Percentiles rank a stretch among this genome's conserved stretches.
Evolutionary conservation across 768 basidiomycete species (phyloP).

Genomic region (Candolleomyces eurysporus): DNA sequence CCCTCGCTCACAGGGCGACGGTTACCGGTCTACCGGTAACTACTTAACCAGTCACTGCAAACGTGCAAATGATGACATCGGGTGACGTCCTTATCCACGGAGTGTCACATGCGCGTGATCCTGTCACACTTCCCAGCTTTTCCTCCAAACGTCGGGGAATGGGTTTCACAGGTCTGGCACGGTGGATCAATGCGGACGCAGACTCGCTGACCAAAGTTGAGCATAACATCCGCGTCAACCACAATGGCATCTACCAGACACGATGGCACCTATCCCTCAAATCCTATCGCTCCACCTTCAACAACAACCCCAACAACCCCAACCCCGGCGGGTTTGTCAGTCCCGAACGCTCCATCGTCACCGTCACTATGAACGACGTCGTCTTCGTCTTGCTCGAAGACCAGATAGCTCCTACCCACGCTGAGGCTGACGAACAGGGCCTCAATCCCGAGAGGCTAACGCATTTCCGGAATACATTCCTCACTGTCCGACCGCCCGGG

Average conservation of each 20-base stretch:
- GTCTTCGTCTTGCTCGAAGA: conserved; percentile 81
- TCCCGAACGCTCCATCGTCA: conserved; percentile 66
- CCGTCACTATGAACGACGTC: conserved; percentile 77
- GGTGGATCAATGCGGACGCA: conserved; percentile 7
- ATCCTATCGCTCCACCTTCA: conserved; percentile 9
- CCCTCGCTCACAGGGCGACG: too few species aligned
- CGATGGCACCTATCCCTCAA: conserved; percentile 7
- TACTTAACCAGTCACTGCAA: too few species aligned
- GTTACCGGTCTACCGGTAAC: too few species aligned
- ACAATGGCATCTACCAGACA: neutral
- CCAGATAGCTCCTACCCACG: conserved; percentile 64
- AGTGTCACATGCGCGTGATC: too few species aligned
- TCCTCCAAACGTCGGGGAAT: neutral
- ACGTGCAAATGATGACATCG: too few species aligned
- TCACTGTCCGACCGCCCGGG: conserved; percentile 71
- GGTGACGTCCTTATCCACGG: too few species aligned
- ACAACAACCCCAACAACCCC: conserved; percentile 8
- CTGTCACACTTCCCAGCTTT: neutral
- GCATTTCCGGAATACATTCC: conserved; percentile 77
- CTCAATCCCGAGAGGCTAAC: conserved; percentile 36
- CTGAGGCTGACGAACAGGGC: conserved; percentile 46
- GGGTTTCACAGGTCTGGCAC: conserved; percentile 1
- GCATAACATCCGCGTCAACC: conserved; percentile 5
- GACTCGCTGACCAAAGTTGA: neutral
- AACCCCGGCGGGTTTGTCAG: neutral